These are phyloP conservation scores for Aurinia saxatilis DNA, from an alignment of 345 rosid genomes.

Conservation along the genomic window DNA sequence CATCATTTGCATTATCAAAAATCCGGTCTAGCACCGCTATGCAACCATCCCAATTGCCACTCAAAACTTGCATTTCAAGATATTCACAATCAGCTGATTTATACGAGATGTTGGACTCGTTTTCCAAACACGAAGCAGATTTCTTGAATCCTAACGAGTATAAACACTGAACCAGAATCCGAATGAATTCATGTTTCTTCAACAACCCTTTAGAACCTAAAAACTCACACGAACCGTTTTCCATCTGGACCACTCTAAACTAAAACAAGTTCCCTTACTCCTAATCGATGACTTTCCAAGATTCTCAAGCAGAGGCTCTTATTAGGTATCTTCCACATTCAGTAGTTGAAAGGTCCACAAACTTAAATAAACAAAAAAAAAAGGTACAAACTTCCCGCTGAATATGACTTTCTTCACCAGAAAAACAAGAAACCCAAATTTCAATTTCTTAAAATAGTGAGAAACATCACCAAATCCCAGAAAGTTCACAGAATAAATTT, in stretches of 20 bases:
- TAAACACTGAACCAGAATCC: constrained; percentile 63
- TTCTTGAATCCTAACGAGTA: constrained; percentile 62
- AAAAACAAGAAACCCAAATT: background rate
- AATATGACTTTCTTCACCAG: constrained; percentile 1
- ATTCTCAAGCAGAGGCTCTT: background rate
- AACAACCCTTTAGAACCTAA: constrained; percentile 62
- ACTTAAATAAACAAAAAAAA: background rate
- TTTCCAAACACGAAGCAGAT: constrained; percentile 64
- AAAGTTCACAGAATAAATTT: no score
- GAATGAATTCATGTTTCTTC: constrained; percentile 53
- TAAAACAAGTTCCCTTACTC: background rate
- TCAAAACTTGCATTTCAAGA: constrained; percentile 53
- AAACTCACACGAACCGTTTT: constrained; percentile 27
- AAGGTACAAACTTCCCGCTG: constrained; percentile 24
- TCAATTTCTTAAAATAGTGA: background rate
- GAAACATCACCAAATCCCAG: constrained; percentile 4
- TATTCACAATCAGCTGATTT: constrained; percentile 40
- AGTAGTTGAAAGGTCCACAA: constrained; percentile 8
- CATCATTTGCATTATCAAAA: constrained; percentile 35
- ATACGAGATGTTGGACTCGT: constrained; percentile 48
- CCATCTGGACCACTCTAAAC: constrained; percentile 33
- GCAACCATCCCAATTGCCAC: constrained; percentile 68
- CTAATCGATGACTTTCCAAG: background rate
- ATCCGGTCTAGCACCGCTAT: constrained; percentile 35
- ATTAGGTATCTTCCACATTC: constrained; percentile 13